Evolutionary conservation across 768 basidiomycete genomes (phyloP), one percentile per base, ranked within the genome.

Genomic region (Tylopilus cervinicoccineus): DNA sequence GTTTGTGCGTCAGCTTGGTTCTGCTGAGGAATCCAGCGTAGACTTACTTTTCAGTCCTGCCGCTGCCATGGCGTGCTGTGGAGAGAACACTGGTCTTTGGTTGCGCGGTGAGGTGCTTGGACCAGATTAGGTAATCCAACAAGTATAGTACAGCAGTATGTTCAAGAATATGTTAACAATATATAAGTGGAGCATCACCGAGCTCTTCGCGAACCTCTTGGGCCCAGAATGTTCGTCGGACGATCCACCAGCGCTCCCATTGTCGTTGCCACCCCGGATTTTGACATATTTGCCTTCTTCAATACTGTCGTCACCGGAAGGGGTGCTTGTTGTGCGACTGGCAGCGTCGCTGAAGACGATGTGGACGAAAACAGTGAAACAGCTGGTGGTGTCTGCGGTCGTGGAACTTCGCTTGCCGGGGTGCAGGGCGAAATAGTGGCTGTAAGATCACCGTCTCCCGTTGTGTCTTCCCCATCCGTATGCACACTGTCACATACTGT

Each of bases 31-130:
- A 16, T 19, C 4, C 38, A 32, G 47, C n/a, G 36, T 36, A 26
- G 5, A 43, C 78, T 61, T 61, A 86, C 85, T 87, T 73, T 81
- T 79, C 56, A 88, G 74, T 56, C 85, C 84, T 47, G 84, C 83
- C 42, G 79, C 71, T 54, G 80, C 71, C 83, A 85, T 84, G 16
- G 51, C 49, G 59, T 34, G 33, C 7, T 34, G 33, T 34, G 8
- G 5, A 17, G 33, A 34, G 19, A 36, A 19, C 8, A 17, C 17
- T 20, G 7, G 34, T 5, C 12, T 19, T 12, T 20, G 19, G 19
- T 11, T 36, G 34, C 34, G n/a, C 24, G 38, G 40, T 58, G 54
- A 17, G 32, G 2, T 9, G 28, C 20, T 41, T 48, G 38, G 40
- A 28, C n/a, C 23, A 11, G n/a, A 54, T 63, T 63, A 63, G 17